phyloP scores from a whole-genome alignment of 257 asterid species.

The Scutellaria baicalensis region DNA sequence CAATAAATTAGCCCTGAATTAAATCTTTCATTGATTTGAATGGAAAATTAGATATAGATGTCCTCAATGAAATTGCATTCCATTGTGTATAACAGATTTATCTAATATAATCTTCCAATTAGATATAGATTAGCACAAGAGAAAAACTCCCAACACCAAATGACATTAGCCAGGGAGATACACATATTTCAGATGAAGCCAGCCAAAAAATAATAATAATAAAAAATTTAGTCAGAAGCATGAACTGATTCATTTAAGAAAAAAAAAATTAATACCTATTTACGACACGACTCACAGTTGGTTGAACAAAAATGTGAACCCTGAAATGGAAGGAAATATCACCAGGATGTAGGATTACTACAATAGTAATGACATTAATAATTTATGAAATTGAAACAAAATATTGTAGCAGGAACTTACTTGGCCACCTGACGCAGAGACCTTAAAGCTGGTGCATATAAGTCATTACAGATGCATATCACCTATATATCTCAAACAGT shows the following conservation, averaged over 20 bases:
- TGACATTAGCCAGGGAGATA: background rate
- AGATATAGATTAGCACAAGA: background rate
- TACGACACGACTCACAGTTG: constrained; percentile 80
- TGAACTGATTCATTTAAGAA: constrained; percentile 6
- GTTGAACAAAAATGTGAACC: constrained; percentile 89
- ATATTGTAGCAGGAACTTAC: constrained; percentile 40
- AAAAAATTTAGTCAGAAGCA: background rate
- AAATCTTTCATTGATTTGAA: background rate
- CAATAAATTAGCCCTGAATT: background rate
- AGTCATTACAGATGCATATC: constrained; percentile 93
- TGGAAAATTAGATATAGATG: background rate
- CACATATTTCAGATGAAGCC: background rate
- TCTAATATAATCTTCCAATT: background rate
- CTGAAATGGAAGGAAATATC: constrained; percentile 40
- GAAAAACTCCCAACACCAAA: background rate
- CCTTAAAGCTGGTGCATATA: constrained; percentile 90
- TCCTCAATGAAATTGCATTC: background rate
- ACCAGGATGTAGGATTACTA: background rate
- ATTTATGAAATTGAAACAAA: constrained; percentile 1
- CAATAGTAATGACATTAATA: background rate
- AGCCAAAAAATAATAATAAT: background rate
- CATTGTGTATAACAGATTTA: background rate
- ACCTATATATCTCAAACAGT: constrained; percentile 43
- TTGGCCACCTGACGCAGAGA: constrained; percentile 94
- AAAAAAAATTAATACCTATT: constrained; percentile 54